Evolutionary conservation across 352 stramenopile genomes (phyloP).

Genomic region (Phytopythium boreale): DNA sequence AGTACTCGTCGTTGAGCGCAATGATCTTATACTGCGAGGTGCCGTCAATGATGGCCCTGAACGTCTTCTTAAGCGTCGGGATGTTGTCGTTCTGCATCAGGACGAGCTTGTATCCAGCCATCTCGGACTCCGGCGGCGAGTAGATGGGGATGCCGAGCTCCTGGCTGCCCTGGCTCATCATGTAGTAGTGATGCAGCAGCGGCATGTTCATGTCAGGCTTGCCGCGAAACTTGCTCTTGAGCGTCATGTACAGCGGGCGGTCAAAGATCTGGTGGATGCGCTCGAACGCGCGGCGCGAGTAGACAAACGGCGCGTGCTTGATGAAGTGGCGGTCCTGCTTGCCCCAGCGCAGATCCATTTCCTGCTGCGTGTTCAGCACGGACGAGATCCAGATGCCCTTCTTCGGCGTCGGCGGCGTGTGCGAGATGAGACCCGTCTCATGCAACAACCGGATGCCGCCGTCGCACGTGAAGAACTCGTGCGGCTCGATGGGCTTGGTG

Average conservation of each 20-base stretch:
- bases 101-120: constrained; percentile 83
- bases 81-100: constrained; percentile 84
- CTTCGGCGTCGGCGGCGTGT: constrained; percentile 66
- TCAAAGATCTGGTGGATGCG: constrained; percentile 87
- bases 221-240: constrained; percentile 83
- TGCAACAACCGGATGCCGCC: constrained; percentile 80
- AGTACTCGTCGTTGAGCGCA: constrained; percentile 87
- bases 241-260: constrained; percentile 74
- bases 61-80: constrained; percentile 63
- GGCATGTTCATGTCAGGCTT: constrained; percentile 89
- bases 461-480: constrained; percentile 87
- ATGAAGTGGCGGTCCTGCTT: constrained; percentile 81
- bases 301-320: constrained; percentile 88
- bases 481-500: constrained; percentile 69
- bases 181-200: constrained; percentile 86
- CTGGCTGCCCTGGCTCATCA: constrained; percentile 74
- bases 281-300: constrained; percentile 83
- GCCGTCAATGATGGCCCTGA: constrained; percentile 61
- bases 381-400: constrained; percentile 88
- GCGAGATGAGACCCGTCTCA: constrained; percentile 73
- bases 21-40: constrained; percentile 73
- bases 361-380: constrained; percentile 86
- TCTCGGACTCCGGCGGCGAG: constrained; percentile 65
- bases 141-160: constrained; percentile 81
- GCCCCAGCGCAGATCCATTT: constrained; percentile 84